Base-by-base conservation (phyloP, 257 asterid species). In the Dorcoceras hygrometricum region DNA sequence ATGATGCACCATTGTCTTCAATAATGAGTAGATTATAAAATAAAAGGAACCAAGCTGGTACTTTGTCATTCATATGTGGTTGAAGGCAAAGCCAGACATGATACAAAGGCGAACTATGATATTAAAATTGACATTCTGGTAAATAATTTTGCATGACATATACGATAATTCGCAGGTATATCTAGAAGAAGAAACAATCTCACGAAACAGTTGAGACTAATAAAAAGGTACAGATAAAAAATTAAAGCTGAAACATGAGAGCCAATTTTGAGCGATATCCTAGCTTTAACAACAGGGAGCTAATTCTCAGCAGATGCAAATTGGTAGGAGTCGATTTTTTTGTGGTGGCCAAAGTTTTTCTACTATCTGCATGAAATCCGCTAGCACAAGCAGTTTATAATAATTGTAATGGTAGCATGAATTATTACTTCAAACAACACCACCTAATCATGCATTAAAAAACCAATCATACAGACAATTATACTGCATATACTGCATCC, bases 361-460 rank as follows among this genome's bases (percentile, higher is more conserved):
- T 57, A 48, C 34, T 29, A 48, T 69, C 32, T 20, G 8, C 31
- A 43, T 20, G 25, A 43, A 56, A 54, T 56, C 46, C 16, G 23
- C 29, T 6, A 20, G 48, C 27, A 39, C 71, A 65, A 16, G 59
- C 26, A 28, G 23, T 46, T 50, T 57, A 3, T 14, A 59, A 65
- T 65, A 66, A 34, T 54, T 23, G 68, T 63, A 66, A 18, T 56
- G 71, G 66, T 23, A 29, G 63, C n/a, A 22, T 26, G 18, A 39
- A 39, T 39, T 12, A 39, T 39, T 39, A 39, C 50, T 12, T 39
- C 50, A 39, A 39, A 39, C 50, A 39, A 14, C 2, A 9, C 18
- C 50, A 11, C n/a, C 1, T 39, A 39, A 59, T 51, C 29, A 59
- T 48, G 20, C 62, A 68, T 14, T 57, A 46, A 8, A 25, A 69